Evolutionary conservation across 2,329 filamentous ascomycete genomes (phyloP).

Genomic region (Botrytis tulipae): DNA sequence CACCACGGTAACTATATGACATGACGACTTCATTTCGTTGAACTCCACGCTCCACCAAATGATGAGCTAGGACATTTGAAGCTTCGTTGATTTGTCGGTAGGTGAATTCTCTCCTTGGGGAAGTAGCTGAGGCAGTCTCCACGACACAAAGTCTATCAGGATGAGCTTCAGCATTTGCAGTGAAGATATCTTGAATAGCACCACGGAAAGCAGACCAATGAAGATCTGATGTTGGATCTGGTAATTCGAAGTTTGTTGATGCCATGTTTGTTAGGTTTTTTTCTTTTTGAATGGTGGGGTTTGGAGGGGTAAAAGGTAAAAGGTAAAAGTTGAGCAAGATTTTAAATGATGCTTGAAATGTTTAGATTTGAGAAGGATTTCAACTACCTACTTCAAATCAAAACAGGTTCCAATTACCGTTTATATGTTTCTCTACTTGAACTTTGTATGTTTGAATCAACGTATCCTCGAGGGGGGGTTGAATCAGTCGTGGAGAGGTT

Average conservation of each 20-base stretch:
- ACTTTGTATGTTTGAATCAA: not conserved
- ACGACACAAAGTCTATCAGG: constrained; percentile 66
- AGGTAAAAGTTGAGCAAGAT: constrained; percentile 16
- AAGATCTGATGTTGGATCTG: constrained; percentile 57
- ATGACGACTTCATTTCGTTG: constrained; percentile 85
- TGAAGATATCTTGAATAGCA: constrained; percentile 60
- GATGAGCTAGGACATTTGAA: constrained; percentile 75
- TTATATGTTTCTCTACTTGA: not conserved
- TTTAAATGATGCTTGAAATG: constrained; percentile 8
- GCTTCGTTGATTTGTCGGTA: constrained; percentile 86
- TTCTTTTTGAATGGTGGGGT: constrained; percentile 6
- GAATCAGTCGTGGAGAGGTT: no score
- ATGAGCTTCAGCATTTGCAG: constrained; percentile 57
- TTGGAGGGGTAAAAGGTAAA: constrained; percentile 7
- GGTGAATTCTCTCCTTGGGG: constrained; percentile 67
- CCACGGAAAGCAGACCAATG: constrained; percentile 59
- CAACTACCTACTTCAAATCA: constrained; percentile 17
- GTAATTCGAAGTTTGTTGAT: constrained; percentile 35
- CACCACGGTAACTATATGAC: constrained; percentile 82
- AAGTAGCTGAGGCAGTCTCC: constrained; percentile 54
- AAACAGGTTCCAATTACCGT: constrained; percentile 1
- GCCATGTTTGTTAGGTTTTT: constrained; percentile 23
- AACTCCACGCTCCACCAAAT: constrained; percentile 71
- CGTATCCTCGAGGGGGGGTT: not conserved
- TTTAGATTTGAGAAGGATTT: constrained; percentile 12